These are phyloP conservation scores for Oenanthe sinensis DNA, from an alignment of 129 eudicot genomes.

Conservation along the genomic window DNA sequence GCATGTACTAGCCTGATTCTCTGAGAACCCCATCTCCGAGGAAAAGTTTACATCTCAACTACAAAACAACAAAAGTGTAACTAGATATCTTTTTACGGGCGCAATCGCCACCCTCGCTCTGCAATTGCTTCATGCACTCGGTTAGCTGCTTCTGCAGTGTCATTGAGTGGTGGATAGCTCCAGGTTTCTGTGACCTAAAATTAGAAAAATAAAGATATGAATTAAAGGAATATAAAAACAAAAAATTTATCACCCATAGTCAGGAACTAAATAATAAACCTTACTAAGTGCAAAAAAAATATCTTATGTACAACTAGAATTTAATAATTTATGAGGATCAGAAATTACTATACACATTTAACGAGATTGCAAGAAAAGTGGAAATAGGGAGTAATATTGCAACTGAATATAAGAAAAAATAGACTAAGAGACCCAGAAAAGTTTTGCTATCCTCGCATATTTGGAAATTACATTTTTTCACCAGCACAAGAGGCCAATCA, in stretches of 20 bases:
- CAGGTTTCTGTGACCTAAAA: constrained; percentile 81
- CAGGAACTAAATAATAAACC: neutral
- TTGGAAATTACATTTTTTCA: neutral
- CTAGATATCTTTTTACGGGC: constrained; percentile 33
- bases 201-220: neutral
- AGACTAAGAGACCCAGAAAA: neutral
- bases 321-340: neutral
- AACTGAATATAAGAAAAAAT: neutral
- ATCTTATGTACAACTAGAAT: neutral
- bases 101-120: constrained; percentile 85
- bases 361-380: neutral
- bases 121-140: constrained; percentile 82
- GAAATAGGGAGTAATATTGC: neutral
- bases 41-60: neutral
- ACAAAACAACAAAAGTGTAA: constrained; percentile 2
- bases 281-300: neutral
- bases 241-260: neutral
- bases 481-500: neutral
- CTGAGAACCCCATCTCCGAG: constrained; percentile 2
- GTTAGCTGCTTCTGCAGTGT: constrained; percentile 84
- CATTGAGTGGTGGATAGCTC: constrained; percentile 94
- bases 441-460: neutral
- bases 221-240: neutral
- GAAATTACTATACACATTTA: neutral
- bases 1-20: neutral